phyloP scores from a whole-genome alignment of 495 filamentous ascomycete species.

The Aspergillus panamensis region DNA sequence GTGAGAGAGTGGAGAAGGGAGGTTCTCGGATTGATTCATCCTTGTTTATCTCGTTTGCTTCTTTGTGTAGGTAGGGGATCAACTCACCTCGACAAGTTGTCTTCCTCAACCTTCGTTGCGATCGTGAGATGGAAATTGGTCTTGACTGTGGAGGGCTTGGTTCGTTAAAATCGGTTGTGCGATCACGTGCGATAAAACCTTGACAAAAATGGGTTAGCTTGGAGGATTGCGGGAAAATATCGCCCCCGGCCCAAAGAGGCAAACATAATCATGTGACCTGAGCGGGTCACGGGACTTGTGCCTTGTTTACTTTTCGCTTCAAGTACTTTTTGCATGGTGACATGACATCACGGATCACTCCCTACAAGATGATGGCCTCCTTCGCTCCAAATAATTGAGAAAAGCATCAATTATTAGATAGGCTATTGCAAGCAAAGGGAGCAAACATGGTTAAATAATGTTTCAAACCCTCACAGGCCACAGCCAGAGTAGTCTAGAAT shows the following conservation, averaged over 20 bases:
- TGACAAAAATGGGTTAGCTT: constrained; percentile 13
- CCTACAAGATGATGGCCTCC: neutral
- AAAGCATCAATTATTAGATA: constrained; percentile 20
- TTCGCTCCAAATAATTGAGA: constrained; percentile 14
- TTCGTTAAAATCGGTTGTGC: constrained; percentile 48
- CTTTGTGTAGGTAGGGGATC: neutral
- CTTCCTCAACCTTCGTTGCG: constrained; percentile 54
- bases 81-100: constrained; percentile 55
- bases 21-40: neutral
- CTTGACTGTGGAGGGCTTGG: constrained; percentile 25
- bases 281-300: constrained; percentile 1
- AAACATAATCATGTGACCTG: constrained; percentile 13
- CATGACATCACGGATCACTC: neutral
- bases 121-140: constrained; percentile 35
- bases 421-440: constrained; percentile 26
- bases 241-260: constrained; percentile 5
- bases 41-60: too few relatives aligned
- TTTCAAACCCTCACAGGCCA: constrained; percentile 25
- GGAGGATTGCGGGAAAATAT: constrained; percentile 2
- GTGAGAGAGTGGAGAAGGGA: neutral
- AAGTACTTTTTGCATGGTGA: neutral
- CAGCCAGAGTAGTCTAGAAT: constrained; percentile 9
- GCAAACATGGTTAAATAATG: constrained; percentile 19
- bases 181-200: constrained; percentile 36
- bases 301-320: neutral